These are phyloP conservation scores for Cryptosporidium sp. DNA, from an alignment of 169 alveolate genomes.

Conservation along the genomic window DNA sequence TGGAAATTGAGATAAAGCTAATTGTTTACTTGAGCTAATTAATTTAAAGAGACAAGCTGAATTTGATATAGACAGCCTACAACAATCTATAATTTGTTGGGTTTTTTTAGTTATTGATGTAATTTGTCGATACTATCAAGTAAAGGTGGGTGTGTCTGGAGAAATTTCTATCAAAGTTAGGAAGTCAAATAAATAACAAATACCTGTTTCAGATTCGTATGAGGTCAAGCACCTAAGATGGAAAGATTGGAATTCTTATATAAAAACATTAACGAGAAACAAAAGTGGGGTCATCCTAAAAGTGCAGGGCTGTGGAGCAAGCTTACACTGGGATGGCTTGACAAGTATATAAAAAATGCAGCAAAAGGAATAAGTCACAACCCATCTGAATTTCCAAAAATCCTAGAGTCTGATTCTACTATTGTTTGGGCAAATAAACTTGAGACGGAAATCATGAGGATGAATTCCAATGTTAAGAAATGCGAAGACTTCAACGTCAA, in stretches of 20 bases:
- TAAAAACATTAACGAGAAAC: slow-evolving; percentile 14
- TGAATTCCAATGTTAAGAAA: slow-evolving; percentile 10
- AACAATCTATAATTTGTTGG: no score
- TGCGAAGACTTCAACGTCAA: slow-evolving; percentile 27
- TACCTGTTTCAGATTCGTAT: background rate
- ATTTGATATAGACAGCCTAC: background rate
- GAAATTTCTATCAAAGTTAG: no score
- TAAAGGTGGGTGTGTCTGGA: background rate
- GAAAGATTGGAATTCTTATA: background rate
- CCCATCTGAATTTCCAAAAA: slow-evolving; percentile 64
- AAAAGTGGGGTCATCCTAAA: slow-evolving; percentile 62
- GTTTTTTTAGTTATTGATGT: background rate
- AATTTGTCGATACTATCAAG: background rate
- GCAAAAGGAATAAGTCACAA: slow-evolving; percentile 1
- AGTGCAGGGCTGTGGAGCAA: slow-evolving; percentile 64
- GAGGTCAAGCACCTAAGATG: background rate
- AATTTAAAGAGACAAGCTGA: background rate
- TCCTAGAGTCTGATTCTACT: slow-evolving; percentile 51
- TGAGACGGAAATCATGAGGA: slow-evolving; percentile 53
- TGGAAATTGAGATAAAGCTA: background rate
- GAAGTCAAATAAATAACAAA: background rate
- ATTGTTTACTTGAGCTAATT: background rate
- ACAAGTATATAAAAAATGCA: slow-evolving; percentile 27
- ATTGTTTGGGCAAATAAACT: slow-evolving; percentile 50
- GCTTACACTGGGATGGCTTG: slow-evolving; percentile 60